A percentile compares a stretch with the other conserved stretches of the same genome.
These are phyloP conservation scores for Hysterium pulicare DNA, from an alignment of 2,329 filamentous ascomycete genomes.

Conservation along the genomic window DNA sequence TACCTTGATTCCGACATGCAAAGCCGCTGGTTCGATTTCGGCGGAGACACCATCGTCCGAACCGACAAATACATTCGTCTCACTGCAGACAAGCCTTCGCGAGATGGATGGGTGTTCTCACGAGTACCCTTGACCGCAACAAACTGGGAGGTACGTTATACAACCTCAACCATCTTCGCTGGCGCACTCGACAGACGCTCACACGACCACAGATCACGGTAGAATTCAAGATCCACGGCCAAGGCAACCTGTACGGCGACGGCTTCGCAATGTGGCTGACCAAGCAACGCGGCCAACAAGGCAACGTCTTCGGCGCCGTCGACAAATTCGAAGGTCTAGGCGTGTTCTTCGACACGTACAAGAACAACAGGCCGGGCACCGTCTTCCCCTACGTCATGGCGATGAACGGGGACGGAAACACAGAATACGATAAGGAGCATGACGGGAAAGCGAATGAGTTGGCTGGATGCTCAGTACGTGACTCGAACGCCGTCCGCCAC, in stretches of 20 bases:
- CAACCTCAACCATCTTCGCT: background rate
- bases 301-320: constrained; percentile 80
- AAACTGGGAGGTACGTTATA: constrained; percentile 75
- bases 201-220: constrained; percentile 65
- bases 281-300: constrained; percentile 77
- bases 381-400: constrained; percentile 99
- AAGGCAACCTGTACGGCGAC: constrained; percentile 88
- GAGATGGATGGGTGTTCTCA: constrained; percentile 90
- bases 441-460: constrained; percentile 93
- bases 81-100: constrained; percentile 84
- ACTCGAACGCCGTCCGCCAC: too few species aligned
- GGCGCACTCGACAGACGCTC: constrained; percentile 12
- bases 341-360: constrained; percentile 97
- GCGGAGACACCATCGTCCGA: constrained; percentile 84
- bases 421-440: constrained; percentile 84
- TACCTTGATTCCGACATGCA: constrained; percentile 98
- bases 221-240: constrained; percentile 90
- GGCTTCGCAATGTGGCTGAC: constrained; percentile 98
- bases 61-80: constrained; percentile 83
- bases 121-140: constrained; percentile 92
- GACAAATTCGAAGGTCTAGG: constrained; percentile 93
- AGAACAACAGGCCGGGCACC: constrained; percentile 94
- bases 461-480: constrained; percentile 77
- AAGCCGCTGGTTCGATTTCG: constrained; percentile 98
- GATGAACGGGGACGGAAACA: constrained; percentile 91